A percentile compares a stretch with the other conserved stretches of the same genome.
Evolutionary conservation across 2,329 filamentous ascomycete species (phyloP).

Genomic region (Coniochaeta sp.): DNA sequence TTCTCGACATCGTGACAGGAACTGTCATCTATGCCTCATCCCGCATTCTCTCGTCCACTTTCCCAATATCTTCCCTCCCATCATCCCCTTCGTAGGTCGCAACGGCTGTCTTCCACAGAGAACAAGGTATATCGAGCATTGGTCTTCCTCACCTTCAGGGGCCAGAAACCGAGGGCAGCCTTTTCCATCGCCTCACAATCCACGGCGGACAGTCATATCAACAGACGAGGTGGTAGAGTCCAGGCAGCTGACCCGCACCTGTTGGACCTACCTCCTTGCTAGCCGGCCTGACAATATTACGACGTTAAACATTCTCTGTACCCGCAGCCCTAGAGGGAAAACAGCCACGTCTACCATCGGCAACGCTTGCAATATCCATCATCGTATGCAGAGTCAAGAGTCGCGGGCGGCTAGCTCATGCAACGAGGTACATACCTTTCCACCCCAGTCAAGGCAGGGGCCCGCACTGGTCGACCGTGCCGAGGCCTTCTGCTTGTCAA

Average conservation of each 20-base stretch:
- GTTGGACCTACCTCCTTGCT: not conserved
- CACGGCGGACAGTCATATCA: not conserved
- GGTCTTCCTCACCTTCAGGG: not conserved
- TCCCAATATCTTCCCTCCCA: not conserved
- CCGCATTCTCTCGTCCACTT: not conserved
- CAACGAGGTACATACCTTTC: not conserved
- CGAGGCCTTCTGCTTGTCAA: not conserved
- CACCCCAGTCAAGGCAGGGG: not conserved
- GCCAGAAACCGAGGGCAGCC: not conserved
- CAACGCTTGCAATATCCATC: not conserved
- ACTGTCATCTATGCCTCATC: not conserved
- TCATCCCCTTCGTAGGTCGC: too few relatives aligned
- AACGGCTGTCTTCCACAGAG: not conserved
- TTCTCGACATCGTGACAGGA: not conserved
- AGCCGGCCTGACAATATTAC: not conserved
- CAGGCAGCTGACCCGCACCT: not conserved
- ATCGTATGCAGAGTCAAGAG: constrained; percentile 1
- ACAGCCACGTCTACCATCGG: not conserved
- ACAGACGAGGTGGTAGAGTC: not conserved
- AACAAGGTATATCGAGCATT: not conserved
- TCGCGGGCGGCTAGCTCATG: constrained; percentile 1
- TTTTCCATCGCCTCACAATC: not conserved
- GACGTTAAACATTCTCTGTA: not conserved
- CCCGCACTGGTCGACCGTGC: not conserved
- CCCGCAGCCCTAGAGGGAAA: not conserved